A percentile compares a stretch with the other conserved stretches of the same genome.
phyloP scores from a whole-genome alignment of 345 rosid genomes.

The Syzygium aqueum region DNA sequence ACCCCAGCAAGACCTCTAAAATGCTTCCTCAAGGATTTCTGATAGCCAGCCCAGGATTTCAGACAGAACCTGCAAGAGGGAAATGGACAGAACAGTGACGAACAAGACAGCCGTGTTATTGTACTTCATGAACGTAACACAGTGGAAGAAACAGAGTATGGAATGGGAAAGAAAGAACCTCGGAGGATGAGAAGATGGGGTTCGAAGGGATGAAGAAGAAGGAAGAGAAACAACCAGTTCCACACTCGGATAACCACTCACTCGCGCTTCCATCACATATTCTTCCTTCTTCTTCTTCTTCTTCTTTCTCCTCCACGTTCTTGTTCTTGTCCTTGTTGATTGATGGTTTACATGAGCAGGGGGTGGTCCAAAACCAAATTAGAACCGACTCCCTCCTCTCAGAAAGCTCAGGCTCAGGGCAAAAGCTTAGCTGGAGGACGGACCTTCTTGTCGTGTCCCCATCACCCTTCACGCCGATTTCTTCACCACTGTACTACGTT shows the following conservation, averaged over 20 bases:
- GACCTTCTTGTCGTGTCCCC: neutral
- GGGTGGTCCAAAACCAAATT: neutral
- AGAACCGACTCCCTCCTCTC: neutral
- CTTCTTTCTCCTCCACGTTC: neutral
- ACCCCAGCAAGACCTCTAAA: conserved; percentile 10
- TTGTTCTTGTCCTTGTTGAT: neutral
- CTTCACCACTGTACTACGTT: neutral
- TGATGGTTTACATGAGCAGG: neutral
- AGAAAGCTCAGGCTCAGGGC: neutral
- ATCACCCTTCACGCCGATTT: neutral
- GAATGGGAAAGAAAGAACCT: neutral
- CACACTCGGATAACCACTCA: neutral
- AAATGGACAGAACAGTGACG: neutral
- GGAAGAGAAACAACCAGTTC: neutral
- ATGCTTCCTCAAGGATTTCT: conserved; percentile 4
- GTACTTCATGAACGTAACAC: neutral
- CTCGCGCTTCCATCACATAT: neutral
- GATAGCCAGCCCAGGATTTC: conserved; percentile 1
- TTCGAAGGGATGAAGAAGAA: conserved; percentile 1
- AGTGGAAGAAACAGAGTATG: neutral
- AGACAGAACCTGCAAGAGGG: neutral
- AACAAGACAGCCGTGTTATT: neutral
- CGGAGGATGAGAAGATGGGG: neutral
- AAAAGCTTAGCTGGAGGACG: neutral
- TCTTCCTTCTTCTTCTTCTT: neutral